Evolutionary conservation across 495 filamentous ascomycete species (phyloP).

Genomic region (Lepraria neglecta): DNA sequence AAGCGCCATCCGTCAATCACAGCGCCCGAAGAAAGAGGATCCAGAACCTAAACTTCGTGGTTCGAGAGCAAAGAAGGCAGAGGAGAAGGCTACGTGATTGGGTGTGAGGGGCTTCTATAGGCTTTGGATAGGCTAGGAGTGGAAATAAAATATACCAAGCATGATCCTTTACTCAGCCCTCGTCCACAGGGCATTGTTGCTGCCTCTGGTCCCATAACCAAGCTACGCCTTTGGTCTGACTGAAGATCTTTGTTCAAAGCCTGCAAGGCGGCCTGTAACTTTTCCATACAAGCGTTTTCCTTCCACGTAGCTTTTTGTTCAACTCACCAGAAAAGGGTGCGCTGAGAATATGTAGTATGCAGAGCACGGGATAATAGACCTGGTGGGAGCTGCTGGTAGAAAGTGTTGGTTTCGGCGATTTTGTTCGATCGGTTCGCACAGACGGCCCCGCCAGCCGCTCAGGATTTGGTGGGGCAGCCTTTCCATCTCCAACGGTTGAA

Average conservation of each 20-base stretch:
- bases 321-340: not conserved
- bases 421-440: slow-evolving; percentile 1
- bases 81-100: slow-evolving; percentile 42
- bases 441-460: slow-evolving; percentile 2
- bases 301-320: not conserved
- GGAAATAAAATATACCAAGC: not conserved
- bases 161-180: not conserved
- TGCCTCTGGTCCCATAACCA: not conserved
- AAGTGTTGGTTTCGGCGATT: not conserved
- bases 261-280: not conserved
- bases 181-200: not conserved
- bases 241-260: not conserved
- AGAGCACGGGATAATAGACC: too few relatives aligned
- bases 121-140: not conserved
- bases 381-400: not conserved
- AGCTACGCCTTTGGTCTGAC: not conserved
- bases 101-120: not conserved
- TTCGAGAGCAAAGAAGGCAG: slow-evolving; percentile 71
- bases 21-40: slow-evolving; percentile 69
- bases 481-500: not conserved
- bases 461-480: slow-evolving; percentile 6
- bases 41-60: slow-evolving; percentile 71
- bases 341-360: not conserved
- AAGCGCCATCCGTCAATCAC: slow-evolving; percentile 73
- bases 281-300: not conserved